These are phyloP conservation scores for Astragalus glycyphyllos DNA, from an alignment of 306 rosid species.

Conservation along the genomic window DNA sequence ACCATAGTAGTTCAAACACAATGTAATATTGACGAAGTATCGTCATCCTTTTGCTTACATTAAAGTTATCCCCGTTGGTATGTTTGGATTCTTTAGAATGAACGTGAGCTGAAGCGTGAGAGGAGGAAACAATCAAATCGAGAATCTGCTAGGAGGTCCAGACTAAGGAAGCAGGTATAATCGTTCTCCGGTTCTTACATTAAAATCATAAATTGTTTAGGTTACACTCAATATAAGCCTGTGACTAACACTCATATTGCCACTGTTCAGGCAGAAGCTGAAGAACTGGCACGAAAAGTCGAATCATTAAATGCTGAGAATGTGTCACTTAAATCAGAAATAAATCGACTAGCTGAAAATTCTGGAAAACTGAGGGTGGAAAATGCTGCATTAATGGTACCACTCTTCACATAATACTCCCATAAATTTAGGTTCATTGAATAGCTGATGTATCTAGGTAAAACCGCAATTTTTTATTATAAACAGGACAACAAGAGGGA, in stretches of 20 bases:
- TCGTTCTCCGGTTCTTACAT: neutral
- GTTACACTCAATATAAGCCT: neutral
- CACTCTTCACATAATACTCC: slow-evolving; percentile 30
- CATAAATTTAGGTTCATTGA: no score
- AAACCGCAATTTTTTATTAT: no score
- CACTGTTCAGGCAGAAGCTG: slow-evolving; percentile 77
- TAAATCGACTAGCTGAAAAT: slow-evolving; percentile 60
- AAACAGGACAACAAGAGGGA: no score
- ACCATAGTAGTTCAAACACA: slow-evolving; percentile 5
- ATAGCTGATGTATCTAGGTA: no score
- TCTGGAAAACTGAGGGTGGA: slow-evolving; percentile 74
- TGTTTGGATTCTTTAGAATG: slow-evolving; percentile 62
- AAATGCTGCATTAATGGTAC: slow-evolving; percentile 70
- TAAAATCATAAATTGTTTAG: neutral
- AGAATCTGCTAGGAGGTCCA: slow-evolving; percentile 95
- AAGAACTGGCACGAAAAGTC: slow-evolving; percentile 82
- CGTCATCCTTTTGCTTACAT: slow-evolving; percentile 28
- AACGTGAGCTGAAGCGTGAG: slow-evolving; percentile 84
- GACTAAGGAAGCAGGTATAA: slow-evolving; percentile 94
- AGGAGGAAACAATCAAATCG: slow-evolving; percentile 95
- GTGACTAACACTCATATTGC: slow-evolving; percentile 36
- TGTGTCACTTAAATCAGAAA: slow-evolving; percentile 66
- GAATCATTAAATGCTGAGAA: slow-evolving; percentile 71
- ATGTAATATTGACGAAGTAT: neutral
- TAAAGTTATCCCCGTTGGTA: slow-evolving; percentile 25